phyloP scores from a whole-genome alignment of 2,329 filamentous ascomycete genomes.

The Monilinia laxa region DNA sequence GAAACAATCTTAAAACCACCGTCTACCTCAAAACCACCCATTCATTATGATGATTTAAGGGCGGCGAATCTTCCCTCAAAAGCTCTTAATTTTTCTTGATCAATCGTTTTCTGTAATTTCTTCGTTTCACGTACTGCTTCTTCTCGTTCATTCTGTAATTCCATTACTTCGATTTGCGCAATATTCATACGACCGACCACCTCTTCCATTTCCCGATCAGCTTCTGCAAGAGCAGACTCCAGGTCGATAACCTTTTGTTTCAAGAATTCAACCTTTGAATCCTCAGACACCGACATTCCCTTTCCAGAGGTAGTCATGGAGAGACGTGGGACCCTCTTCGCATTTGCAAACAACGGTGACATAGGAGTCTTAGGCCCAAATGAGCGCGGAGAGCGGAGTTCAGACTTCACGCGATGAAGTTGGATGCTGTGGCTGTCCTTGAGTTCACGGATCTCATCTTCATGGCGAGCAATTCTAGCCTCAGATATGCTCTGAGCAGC shows the following conservation, averaged over 20 bases:
- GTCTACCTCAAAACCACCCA: neutral
- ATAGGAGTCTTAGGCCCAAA: constrained; percentile 60
- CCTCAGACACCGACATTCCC: constrained; percentile 66
- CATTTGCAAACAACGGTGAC: constrained; percentile 59
- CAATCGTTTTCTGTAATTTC: constrained; percentile 65
- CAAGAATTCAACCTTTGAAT: constrained; percentile 70
- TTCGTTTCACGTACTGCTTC: constrained; percentile 71
- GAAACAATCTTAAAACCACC: constrained; percentile 20
- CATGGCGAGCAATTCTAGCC: constrained; percentile 77
- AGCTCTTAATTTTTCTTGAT: constrained; percentile 42
- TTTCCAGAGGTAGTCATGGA: constrained; percentile 48
- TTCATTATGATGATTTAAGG: constrained; percentile 29
- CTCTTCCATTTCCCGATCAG: constrained; percentile 79
- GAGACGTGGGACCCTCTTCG: constrained; percentile 56
- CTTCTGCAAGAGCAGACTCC: constrained; percentile 73
- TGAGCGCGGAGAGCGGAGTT: constrained; percentile 48
- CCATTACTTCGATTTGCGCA: constrained; percentile 79
- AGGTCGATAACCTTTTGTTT: constrained; percentile 79
- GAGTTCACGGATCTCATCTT: constrained; percentile 76
- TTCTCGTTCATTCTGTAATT: constrained; percentile 73
- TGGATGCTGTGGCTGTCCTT: constrained; percentile 76
- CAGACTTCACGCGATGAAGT: constrained; percentile 69
- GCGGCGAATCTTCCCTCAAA: constrained; percentile 38
- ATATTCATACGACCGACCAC: constrained; percentile 79
- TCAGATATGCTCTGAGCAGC: constrained; percentile 83